Base-by-base conservation (phyloP, 768 basidiomycete species). In the Agaricus sinodeliciosus region DNA sequence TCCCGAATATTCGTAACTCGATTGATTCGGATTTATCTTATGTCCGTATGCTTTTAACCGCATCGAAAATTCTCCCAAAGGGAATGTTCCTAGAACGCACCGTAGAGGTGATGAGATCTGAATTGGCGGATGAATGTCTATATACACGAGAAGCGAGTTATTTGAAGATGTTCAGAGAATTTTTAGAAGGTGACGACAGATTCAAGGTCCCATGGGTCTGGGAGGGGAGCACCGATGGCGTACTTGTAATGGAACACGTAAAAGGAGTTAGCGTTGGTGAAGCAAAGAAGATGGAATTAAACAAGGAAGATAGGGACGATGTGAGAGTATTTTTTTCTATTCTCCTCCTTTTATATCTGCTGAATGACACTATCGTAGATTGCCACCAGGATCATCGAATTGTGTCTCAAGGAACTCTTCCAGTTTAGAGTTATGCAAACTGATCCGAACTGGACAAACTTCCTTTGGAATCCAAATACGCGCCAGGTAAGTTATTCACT, bases 391-490 rank as follows among this genome's bases (percentile, higher is more conserved):
- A 80, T 96, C 43, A 76, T 97, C 47, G 85, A 90, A 43, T 75
- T 99, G 6, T 97, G 93, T 63, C 71, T 99, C 37, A 81, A 78
- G 54, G 96, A 98, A 64, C 79, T 99, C 6, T 96, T 97, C 65
- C 75, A 84, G 55, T 95, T 96, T 72, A 74, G 89, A 27, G 67
- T 87, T 40, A 98, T 99, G 96, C 96, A 98, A 67, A 99, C 95
- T 0, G 95, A 99, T 64, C 96, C 96, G 3, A 98, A 99, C 61
- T 98, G 91, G 90, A 89, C 91, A 8, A 98, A 98, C 67, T 98
- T 99, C 71, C 72, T 99, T 19, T 97, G 90, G 84, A 87, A 94
- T 65, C 60, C 74, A 0, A 55, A 70, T 2, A 82, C 82, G 1
- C 74, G 78, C 40, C 80, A 84, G 75, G 88, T 85, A 13, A 1